Percentiles rank a stretch among this genome's conserved stretches.
Conservation (phyloP, 352 stramenopile species). For the Phytophthora pluvialis region DNA sequence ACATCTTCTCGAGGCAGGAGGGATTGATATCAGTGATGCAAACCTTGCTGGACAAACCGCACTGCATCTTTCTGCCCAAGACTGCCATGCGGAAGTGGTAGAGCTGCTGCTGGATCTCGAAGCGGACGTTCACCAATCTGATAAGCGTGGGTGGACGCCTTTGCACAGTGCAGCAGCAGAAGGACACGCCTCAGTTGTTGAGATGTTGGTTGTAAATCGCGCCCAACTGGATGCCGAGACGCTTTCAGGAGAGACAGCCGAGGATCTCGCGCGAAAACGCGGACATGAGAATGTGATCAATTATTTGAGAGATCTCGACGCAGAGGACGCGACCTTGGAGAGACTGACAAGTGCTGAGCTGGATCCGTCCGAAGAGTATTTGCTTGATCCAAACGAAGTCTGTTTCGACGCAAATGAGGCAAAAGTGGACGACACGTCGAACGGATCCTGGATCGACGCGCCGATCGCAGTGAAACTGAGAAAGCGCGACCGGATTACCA, state of each 20-base stretch:
- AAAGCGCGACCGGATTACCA: background rate
- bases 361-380: slow-evolving; percentile 1
- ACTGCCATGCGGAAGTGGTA: background rate
- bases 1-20: background rate
- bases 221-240: background rate
- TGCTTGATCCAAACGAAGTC: slow-evolving; percentile 9
- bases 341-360: background rate
- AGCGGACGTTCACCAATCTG: background rate
- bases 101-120: background rate
- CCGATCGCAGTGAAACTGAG: slow-evolving; percentile 11
- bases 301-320: no score
- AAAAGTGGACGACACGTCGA: background rate
- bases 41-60: slow-evolving; percentile 2
- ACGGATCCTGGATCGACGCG: slow-evolving; percentile 12
- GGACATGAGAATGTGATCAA: background rate
- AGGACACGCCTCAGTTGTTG: background rate
- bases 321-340: no score
- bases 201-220: slow-evolving; percentile 1
- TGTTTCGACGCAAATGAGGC: background rate
- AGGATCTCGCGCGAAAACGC: slow-evolving; percentile 1
- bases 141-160: slow-evolving; percentile 20
- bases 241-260: background rate
- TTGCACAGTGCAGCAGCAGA: slow-evolving; percentile 10
- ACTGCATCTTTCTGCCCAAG: slow-evolving; percentile 9
- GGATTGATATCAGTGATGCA: background rate